Conservation (phyloP, 2,329 filamentous ascomycete genomes). For the Elsinoe fawcettii region DNA sequence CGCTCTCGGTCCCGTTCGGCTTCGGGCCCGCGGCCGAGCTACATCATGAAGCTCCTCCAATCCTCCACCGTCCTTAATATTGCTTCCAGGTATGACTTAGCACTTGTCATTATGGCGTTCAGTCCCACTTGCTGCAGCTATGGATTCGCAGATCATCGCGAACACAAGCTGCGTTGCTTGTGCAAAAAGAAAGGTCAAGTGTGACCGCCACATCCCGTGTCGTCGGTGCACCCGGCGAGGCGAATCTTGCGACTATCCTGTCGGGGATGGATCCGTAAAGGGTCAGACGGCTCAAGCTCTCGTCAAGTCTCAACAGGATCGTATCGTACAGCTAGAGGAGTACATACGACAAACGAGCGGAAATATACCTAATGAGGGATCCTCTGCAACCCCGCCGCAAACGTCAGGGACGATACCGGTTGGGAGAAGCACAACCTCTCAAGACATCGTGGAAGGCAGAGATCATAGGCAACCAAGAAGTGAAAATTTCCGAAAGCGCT, state of each 20-base stretch:
- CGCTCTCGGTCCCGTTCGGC: not conserved
- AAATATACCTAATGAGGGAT: not conserved
- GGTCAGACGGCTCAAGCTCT: not conserved
- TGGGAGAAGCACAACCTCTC: not conserved
- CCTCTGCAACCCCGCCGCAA: not conserved
- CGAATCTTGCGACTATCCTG: conserved; percentile 2
- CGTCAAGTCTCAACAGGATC: not conserved
- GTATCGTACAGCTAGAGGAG: not conserved
- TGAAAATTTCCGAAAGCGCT: not conserved
- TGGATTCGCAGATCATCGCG: not conserved
- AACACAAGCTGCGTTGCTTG: conserved; percentile 9
- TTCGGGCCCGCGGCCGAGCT: not conserved
- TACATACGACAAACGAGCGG: not conserved
- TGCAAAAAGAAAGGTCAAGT: conserved; percentile 3
- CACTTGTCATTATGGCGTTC: not conserved
- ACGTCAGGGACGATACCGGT: not conserved
- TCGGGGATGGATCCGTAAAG: not conserved
- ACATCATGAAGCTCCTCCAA: not conserved
- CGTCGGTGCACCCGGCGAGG: not conserved
- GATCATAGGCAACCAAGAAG: not conserved
- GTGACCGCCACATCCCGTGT: conserved; percentile 6
- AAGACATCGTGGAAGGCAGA: not conserved
- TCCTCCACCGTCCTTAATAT: too few relatives aligned
- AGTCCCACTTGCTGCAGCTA: not conserved
- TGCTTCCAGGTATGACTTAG: not conserved